Conservation (phyloP, 2,329 filamentous ascomycete genomes). For the Penicillium capsulatum region DNA sequence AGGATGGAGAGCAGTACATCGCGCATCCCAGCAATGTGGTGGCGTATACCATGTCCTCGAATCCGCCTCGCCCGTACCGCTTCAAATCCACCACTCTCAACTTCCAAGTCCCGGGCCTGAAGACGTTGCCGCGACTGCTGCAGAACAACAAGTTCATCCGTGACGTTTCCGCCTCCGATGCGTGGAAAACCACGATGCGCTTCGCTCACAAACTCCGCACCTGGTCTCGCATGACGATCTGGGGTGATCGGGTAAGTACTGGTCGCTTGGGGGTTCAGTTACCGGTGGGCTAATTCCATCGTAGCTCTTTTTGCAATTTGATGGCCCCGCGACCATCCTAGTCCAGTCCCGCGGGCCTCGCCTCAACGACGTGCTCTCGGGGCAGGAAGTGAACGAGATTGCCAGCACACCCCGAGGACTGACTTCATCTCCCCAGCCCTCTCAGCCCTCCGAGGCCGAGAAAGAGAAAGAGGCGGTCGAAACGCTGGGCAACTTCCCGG, state of each 20-base stretch:
- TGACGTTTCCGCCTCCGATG: slow-evolving; percentile 64
- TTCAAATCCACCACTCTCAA: slow-evolving; percentile 72
- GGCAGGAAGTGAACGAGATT: slow-evolving; percentile 81
- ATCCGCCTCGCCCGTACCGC: slow-evolving; percentile 75
- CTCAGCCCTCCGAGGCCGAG: slow-evolving; percentile 2
- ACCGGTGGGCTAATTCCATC: slow-evolving; percentile 7
- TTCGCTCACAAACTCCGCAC: slow-evolving; percentile 68
- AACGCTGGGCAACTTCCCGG: slow-evolving; percentile 23
- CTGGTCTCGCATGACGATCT: slow-evolving; percentile 74
- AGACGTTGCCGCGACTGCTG: slow-evolving; percentile 58
- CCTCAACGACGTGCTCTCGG: slow-evolving; percentile 71
- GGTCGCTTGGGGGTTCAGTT: no score
- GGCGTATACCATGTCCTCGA: slow-evolving; percentile 75
- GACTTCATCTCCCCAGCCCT: slow-evolving; percentile 1
- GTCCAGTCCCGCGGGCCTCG: slow-evolving; percentile 82
- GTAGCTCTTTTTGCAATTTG: slow-evolving; percentile 79
- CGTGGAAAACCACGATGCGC: slow-evolving; percentile 67
- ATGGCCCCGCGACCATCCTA: slow-evolving; percentile 78
- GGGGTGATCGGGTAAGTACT: slow-evolving; percentile 74
- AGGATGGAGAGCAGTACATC: slow-evolving; percentile 81
- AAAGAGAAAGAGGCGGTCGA: slow-evolving; percentile 20
- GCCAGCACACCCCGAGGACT: slow-evolving; percentile 71
- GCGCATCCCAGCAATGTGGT: slow-evolving; percentile 87
- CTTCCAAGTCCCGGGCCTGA: slow-evolving; percentile 69
- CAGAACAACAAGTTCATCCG: slow-evolving; percentile 69